Base-by-base conservation (phyloP, 1,284 basidiomycete genomes). In the Cystobasidium slooffiae region DNA sequence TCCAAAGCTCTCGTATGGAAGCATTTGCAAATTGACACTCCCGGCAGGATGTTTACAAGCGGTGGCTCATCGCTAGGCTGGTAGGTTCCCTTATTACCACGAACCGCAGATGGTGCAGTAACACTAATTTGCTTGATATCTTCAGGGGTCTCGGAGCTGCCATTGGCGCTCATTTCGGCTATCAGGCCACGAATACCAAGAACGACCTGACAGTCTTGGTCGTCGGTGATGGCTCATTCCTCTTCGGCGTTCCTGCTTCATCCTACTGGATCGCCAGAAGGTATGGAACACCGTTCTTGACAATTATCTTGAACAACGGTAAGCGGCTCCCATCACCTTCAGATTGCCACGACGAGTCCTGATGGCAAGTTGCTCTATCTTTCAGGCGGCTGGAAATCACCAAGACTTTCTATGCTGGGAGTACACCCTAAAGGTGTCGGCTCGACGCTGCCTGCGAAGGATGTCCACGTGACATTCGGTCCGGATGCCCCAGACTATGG, bases 241-340 rank as follows among this genome's bases (percentile, higher is more conserved):
- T 91, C 79, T 91, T 90, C 79, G 85, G 88, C 1, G 86, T 89
- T 0, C 89, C 90, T 0, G 84, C 86, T 44, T 86, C 88, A 1
- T 86, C 86, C 0, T 90, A 86, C 80, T 90, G 89, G 89, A 89
- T 91, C 81, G 88, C 89, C 0, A 85, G 86, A 76, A 84, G 85
- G 68, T 90, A 90, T 80, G 82, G 88, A 37, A 88, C 89, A 88
- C 89, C 89, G 0, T 90, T 89, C 82, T 81, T 91, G 31, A 90
- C 89, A 0, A 83, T 91, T 75, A 83, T 91, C 0, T 81, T 91
- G 39, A 90, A 90, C 79, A 91, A 91, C 72, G 88, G 88, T 1
- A 88, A 55, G 22, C 20, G 63, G 52, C 24, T n/a, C 1, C n/a
- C 7, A 37, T 63, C 1, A 6, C 24, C 46, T 37, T 22, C 22